Base-by-base conservation (phyloP, 352 stramenopile species). In the Pythium apleroticum region DNA sequence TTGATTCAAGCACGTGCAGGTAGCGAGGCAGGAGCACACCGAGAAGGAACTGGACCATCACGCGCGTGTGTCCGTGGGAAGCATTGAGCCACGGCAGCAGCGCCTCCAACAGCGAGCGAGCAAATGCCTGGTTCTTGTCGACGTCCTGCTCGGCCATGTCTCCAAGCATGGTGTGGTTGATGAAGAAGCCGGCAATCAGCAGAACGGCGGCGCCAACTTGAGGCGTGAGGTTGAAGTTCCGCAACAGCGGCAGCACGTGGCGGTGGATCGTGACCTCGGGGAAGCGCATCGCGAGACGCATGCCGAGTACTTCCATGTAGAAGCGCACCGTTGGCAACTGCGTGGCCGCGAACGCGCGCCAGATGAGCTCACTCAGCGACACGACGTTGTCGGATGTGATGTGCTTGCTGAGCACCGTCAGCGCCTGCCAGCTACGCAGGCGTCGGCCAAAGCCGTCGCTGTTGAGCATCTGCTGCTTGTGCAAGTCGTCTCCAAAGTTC, bases 391-490 rank as follows among this genome's bases (percentile, higher is more conserved):
- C 59, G 9, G 57, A 69, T 1, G 46, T 63, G 25, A 88, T 71
- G 54, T 89, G 77, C 31, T 74, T 71, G 54, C 74, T 85, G 17
- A 95, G 66, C 25, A 95, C 77, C 33, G 83, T 93, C 15, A 95
- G 62, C 28, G 83, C 78, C 72, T 95, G 86, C 86, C 84, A 93
- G 30, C 80, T 86, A 20, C 86, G 83, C 25, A 95, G 49, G 27
- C 93, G 84, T 53, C 80, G 74, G 9, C 86, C 86, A 69, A 93
- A 95, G 19, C 78, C 81, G 45, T 93, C 81, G 56, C 83, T 93
- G 72, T 93, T 89, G 37, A 93, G 68, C 86, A 95, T 95, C 59
- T 93, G 83, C 60, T 88, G 84, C 72, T 86, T 90, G n/a, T 80
- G 65, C 74, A 74, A 86, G 22, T 93, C 86, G 3, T 77, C 74